Evolutionary conservation across 352 stramenopile genomes (phyloP), one percentile per base, ranked within the genome.

Genomic region (Pythium rhizo-oryzae): DNA sequence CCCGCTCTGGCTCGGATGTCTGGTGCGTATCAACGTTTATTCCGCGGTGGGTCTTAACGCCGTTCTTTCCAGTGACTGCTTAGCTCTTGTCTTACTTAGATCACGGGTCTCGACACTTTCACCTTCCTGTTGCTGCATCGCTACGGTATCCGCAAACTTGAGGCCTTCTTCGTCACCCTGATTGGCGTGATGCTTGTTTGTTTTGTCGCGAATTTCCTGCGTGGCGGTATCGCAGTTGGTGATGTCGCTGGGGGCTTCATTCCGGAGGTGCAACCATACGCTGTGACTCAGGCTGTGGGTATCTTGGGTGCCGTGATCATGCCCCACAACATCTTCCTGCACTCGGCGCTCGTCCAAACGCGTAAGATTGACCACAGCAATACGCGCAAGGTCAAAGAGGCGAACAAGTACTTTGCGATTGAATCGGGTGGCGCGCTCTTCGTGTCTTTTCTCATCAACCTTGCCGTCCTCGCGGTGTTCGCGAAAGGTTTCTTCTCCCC

Each of bases 261-360:
- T 1, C 85, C 92, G 4, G 74, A 80, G 18, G 73, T 90, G 11
- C 69, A 93, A 72, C 81, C 70, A 60, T 96, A 90, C 67, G 94
- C 82, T 5, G 90, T 85, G 59, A 92, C 81, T 19, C 80, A 90
- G 59, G 93, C 87, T 23, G 96, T 98, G 18, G 96, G 93, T 1
- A 98, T 98, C 58, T 68, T 99, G 15, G 96, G 96, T 44, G 90
- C 94, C 0, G 94, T 99, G 46, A 97, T 99, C 79, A 99, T 99
- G 96, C 96, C 96, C 1, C 94, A 99, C 82, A 99, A 99, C 60
- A 83, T 99, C 18, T 98, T 97, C 67, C 75, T 99, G 37, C 96
- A 99, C 73, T 98, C 91, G 7, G 96, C 87, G 19, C 84, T 98
- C 0, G 89, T 98, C 33, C 91, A 91, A 46, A 82, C 82, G 1